Evolutionary conservation across 495 filamentous ascomycete genomes (phyloP), one percentile per base, ranked within the genome.

Genomic region (Tuber magnatum): DNA sequence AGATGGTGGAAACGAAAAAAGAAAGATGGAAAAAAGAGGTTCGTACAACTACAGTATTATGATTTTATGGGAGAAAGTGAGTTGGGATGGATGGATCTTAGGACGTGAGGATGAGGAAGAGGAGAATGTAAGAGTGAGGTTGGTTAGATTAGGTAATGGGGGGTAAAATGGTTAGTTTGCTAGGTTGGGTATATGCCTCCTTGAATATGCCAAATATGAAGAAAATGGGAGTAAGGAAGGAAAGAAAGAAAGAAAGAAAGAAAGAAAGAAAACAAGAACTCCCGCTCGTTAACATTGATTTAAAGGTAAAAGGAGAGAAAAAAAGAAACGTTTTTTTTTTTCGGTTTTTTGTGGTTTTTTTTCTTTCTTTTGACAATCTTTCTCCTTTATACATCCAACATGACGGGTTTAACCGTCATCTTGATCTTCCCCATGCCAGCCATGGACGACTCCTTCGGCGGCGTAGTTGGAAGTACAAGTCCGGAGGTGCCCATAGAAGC

Each of bases 331-430:
- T 72, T 76, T 80, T 71, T 77, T 76, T 76, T 68, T 76, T 72
- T 77, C 73, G 77, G 74, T 76, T 65, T 65, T 65, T 18, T 65
- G 70, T 76, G 81, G 73, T 77, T 80, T 84, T 65, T 65, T 32
- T 28, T 46, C 22, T 48, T 20, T 51, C 16, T 28, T 35, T 65
- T 35, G 56, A 35, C 35, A 65, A 35, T 65, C 56, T 65, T 65
- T 65, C 56, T 28, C 28, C 82, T 83, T 84, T 86, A 83, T 85
- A 80, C 80, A 81, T 81, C 78, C 80, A 85, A 79, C 82, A 84
- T 85, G 70, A 65, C 72, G 20, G 76, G 70, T 79, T 73, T 76
- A 68, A 76, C 76, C 73, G 78, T 71, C 80, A 76, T 81, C 79
- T 76, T 81, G 74, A 68, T 80, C 79, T 82, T 83, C 83, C 76